Percentiles rank a stretch among this genome's conserved stretches.
Evolutionary conservation across 1,284 basidiomycete genomes (phyloP).

Genomic region (Crucibulum cyathiforme): DNA sequence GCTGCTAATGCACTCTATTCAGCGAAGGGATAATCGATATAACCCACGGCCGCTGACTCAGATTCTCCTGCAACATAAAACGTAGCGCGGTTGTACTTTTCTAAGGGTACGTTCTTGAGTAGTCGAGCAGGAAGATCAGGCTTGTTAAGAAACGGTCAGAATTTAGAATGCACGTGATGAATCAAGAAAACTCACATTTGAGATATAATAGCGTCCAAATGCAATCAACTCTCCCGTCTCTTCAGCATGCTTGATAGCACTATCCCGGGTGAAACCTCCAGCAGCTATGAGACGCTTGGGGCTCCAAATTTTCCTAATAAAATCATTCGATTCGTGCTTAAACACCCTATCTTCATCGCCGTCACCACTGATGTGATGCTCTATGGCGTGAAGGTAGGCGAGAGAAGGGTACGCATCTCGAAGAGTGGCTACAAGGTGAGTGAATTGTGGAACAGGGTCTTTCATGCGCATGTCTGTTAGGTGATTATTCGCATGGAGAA

Average conservation of each 20-base stretch:
- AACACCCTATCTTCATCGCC: too few relatives aligned
- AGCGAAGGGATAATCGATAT: constrained; percentile 36
- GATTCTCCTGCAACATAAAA: constrained; percentile 29
- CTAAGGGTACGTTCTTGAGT: constrained; percentile 14
- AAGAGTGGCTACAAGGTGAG: background rate
- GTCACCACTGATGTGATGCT: background rate
- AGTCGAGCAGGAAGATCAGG: constrained; percentile 11
- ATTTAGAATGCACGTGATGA: background rate
- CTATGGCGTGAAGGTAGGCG: background rate
- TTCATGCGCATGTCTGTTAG: background rate
- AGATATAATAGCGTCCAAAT: constrained; percentile 55
- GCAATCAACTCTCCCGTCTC: constrained; percentile 45
- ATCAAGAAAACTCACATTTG: constrained; percentile 37
- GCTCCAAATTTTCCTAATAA: constrained; percentile 33
- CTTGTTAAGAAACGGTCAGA: background rate
- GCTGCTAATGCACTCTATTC: too few relatives aligned
- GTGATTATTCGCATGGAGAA: background rate
- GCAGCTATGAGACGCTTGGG: constrained; percentile 37
- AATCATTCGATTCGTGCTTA: constrained; percentile 22
- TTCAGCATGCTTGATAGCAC: constrained; percentile 25
- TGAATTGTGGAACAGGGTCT: background rate
- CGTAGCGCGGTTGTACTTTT: constrained; percentile 19
- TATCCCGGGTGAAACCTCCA: constrained; percentile 34
- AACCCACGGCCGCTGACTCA: constrained; percentile 26
- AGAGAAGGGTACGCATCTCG: background rate